Evolutionary conservation across 352 stramenopile species (phyloP).

Genomic region (Pythium utonaiense): DNA sequence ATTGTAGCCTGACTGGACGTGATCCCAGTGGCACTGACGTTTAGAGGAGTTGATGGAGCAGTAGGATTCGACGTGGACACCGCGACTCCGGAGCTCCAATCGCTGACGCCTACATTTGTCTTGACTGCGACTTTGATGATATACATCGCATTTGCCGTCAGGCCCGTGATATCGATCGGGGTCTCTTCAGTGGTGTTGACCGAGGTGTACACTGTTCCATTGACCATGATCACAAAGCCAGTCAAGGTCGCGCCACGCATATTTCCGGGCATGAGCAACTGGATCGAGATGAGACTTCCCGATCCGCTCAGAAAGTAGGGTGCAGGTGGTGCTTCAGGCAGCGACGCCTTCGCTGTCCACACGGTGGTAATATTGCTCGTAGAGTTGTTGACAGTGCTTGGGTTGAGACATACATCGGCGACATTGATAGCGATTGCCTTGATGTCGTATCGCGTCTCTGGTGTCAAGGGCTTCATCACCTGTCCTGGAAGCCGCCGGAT

Average conservation of each 20-base stretch:
- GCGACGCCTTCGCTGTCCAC: slow-evolving; percentile 26
- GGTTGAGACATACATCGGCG: slow-evolving; percentile 38
- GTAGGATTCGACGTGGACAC: slow-evolving; percentile 32
- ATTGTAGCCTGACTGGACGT: slow-evolving; percentile 36
- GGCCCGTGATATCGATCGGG: slow-evolving; percentile 25
- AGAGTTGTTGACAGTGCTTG: slow-evolving; percentile 10
- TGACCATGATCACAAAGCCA: slow-evolving; percentile 40
- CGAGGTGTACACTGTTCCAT: slow-evolving; percentile 18
- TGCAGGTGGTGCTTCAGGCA: slow-evolving; percentile 36
- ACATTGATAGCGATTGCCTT: slow-evolving; percentile 50
- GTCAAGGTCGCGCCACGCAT: slow-evolving; percentile 46
- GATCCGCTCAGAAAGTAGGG: slow-evolving; percentile 53
- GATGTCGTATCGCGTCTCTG: slow-evolving; percentile 43
- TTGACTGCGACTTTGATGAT: slow-evolving; percentile 31
- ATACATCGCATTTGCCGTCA: slow-evolving; percentile 32
- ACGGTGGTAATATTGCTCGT: slow-evolving; percentile 14
- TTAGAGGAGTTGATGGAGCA: slow-evolving; percentile 27
- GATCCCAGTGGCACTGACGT: slow-evolving; percentile 28
- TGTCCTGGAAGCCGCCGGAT: slow-evolving; percentile 29
- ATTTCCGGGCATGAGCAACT: slow-evolving; percentile 41
- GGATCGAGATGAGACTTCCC: slow-evolving; percentile 41
- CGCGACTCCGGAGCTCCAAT: slow-evolving; percentile 24
- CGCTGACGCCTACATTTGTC: slow-evolving; percentile 37
- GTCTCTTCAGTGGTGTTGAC: slow-evolving; percentile 23
- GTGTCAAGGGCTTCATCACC: slow-evolving; percentile 23